Evolutionary conservation across 768 basidiomycete species (phyloP), one percentile per base, ranked within the genome.

Genomic region (Kwoniella sp.): DNA sequence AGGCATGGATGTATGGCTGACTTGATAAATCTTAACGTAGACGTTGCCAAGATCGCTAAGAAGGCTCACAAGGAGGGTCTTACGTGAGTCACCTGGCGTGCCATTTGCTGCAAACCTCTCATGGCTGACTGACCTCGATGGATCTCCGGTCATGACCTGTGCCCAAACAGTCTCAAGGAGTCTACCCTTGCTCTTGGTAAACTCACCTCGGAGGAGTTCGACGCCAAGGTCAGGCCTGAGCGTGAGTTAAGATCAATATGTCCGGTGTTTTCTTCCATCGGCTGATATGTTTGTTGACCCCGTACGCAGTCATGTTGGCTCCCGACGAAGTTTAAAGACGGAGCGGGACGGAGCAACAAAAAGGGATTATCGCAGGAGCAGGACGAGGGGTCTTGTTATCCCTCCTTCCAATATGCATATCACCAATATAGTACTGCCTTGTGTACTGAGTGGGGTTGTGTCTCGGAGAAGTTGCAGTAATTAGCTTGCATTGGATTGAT

Each of bases 11-110:
- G 28, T n/a, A 15, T 23, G 23, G 50, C 64, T 55, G 38, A 63
- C 23, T 11, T 54, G 37, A 38, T 22, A 31, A 34, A 52, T 31
- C 58, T 23, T 9, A n/a, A n/a, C 48, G 48, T 77, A 97, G 93
- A 96, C 82, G 96, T 98, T 55, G 96, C 96, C 55, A 93, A 91
- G 83, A 92, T 91, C 76, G 96, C 96, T 29, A 99, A 99, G 86
- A 98, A 98, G 82, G 96, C 96, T n/a, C 96, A 98, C 85, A 92
- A 90, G 81, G 93, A 99, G 82, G 96, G 96, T 28, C 91, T 89
- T 55, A 98, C 96, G 65, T 80, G 63, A 75, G 79, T 73, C 11
- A 4, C 25, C 13, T 1, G 1, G 26, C 28, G 20, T 56, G 34
- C 13, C 41, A 3, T 17, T 45, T 45, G 51, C 28, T 11, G 3